Evolutionary conservation across 2,329 filamentous ascomycete species (phyloP), one percentile per base, ranked within the genome.

Genomic region (Arthrobotrys pseudoclavata): DNA sequence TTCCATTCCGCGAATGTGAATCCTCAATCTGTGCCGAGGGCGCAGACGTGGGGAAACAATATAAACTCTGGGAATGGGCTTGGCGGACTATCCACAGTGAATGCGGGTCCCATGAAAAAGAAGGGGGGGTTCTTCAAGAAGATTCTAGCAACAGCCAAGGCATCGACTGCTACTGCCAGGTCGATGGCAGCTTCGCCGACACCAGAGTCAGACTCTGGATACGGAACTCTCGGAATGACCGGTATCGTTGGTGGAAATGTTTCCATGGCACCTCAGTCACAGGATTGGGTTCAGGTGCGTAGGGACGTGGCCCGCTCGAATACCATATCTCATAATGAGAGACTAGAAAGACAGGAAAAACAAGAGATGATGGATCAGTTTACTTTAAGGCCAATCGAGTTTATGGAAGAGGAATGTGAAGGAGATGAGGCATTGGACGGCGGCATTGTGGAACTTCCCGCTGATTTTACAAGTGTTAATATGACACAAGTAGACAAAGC

Each of bases 281-380:
- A 82, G 79, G 95, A 98, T 83, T 99, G 96, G 94, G 94, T 99
- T n/a, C 94, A 98, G 83, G 94, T 98, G 22, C 91, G 96, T 40
- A 90, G 96, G 53, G 96, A 99, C 84, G 91, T 99, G 55, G 98
- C 99, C 83, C 89, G 96, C 40, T 97, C 95, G 2, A 98, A 97
- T 82, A 96, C 95, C 0, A 86, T 97, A 42, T 97, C 94, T 84
- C 91, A 90, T 78, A 96, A 95, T 80, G 96, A 99, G 85, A 89
- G 91, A 20, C 87, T 90, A 45, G 96, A 99, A 83, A 87, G 95
- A 67, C 91, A 89, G 50, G 95, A 99, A 81, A 89, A 95, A 67
- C 97, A 94, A 82, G 91, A 97, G 82, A 96, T 98, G 92, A 90
- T 97, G 86, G 94, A 97, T 80, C 90, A 96, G 79, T 91, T 93